Base-by-base conservation (phyloP, 352 stramenopile species). In the Pythium coloratum region DNA sequence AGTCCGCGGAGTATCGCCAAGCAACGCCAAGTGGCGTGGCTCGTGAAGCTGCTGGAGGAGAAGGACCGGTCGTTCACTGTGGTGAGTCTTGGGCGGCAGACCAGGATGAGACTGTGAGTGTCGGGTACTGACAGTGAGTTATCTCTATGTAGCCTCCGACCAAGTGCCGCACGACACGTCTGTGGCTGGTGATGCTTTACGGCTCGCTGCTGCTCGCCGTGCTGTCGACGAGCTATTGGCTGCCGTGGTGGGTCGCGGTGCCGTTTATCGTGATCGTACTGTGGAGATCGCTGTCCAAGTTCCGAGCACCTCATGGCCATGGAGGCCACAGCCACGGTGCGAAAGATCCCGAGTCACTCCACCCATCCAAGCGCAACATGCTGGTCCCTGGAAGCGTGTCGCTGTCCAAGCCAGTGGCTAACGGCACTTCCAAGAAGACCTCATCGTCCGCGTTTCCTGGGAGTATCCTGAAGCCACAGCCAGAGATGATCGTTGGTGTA, bases 401-500 rank as follows among this genome's bases (percentile, higher is more conserved):
- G 7, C 51, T 71, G 32, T 58, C 42, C 33, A 55, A 24, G 24
- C 50, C 70, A 9, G 63, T 40, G 13, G 50, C n/a, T 32, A 56
- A 33, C 47, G 33, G 6, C 67, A 53, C 44, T 18, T 59, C 47
- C 44, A 55, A 36, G n/a, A 63, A 60, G 28, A 2, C 44, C 12
- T 9, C 6, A 14, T 13, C 40, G 12, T 10, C 65, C 10, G 36
- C 38, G 9, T 66, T 72, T 69, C 49, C 76, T 3, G 58, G 64
- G 38, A 64, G 63, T 20, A 58, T 90, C 5, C 57, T 72, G 2
- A 81, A 80, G 47, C 67, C 81, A 13, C 82, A 91, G 36, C 78
- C 82, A 0, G 85, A 94, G 72, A 77, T 83, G 24, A 76, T 84
- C 3, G 89, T 94, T 72, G 85, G 81, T n/a, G 86, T 94, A 55